Conservation (phyloP, 371 early-diverging fungal genomes). For the Funneliformis caledonium region DNA sequence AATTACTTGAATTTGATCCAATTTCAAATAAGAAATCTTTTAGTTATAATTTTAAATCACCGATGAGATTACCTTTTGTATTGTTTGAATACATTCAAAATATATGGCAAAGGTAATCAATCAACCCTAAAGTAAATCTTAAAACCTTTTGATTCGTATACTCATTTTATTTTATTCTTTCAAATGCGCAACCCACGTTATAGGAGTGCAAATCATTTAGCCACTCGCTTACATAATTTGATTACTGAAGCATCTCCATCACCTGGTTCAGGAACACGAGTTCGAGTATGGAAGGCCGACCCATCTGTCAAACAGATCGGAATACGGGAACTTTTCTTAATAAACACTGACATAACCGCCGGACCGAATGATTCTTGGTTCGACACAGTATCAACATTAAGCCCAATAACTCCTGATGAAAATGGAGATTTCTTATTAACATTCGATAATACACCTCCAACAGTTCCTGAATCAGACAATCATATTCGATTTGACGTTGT, state of each 20-base stretch:
- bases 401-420: neutral
- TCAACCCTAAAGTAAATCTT: neutral
- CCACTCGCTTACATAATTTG: neutral
- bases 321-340: neutral
- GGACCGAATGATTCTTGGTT: slow-evolving; percentile 8
- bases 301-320: slow-evolving; percentile 21
- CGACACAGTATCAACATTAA: neutral
- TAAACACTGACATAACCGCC: neutral
- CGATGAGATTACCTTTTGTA: neutral
- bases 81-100: slow-evolving; percentile 24
- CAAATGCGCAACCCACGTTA: too few species aligned
- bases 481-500: neutral
- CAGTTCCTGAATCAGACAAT: neutral
- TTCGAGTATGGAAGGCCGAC: slow-evolving; percentile 2
- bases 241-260: neutral
- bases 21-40: neutral
- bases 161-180: neutral
- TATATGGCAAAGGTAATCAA: neutral
- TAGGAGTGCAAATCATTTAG: slow-evolving; percentile 18
- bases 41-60: neutral
- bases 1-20: neutral
- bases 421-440: slow-evolving; percentile 20
- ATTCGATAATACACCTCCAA: neutral
- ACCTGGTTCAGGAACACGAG: neutral
- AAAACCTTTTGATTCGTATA: neutral